Evolutionary conservation across 1,139 yeast genomes (phyloP), one percentile per base, ranked within the genome.

Genomic region (Candida sanyaensis): DNA sequence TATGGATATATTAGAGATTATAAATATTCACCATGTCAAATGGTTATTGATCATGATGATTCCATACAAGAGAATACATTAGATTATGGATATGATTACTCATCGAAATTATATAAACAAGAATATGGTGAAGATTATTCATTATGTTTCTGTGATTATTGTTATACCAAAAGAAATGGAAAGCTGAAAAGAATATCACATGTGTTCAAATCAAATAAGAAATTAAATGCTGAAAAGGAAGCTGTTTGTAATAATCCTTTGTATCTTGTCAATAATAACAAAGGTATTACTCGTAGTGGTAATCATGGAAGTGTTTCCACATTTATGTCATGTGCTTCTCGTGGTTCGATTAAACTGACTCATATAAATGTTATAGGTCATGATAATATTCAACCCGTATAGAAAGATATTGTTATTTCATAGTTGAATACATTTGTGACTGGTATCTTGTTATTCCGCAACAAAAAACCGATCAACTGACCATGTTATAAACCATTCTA

Each of bases 1-100:
- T 45, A 41, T 17, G 53, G 53, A 26, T 72, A 73, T 51, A 57
- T 59, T 41, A 43, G 54, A 2, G 62, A 59, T 44, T 64, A 67
- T 42, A 43, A 48, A 28, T 37, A 40, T 5, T 40, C 24, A 5
- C 33, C 41, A 8, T 45, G 52, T n/a, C 54, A 52, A 2, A 40
- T 40, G 10, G 44, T 56, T 3, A 50, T 61, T 30, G 57, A 54
- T 42, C 62, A 58, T 43, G 47, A 54, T 41, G 59, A 57, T 42
- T 50, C 49, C 37, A 41, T 57, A 26, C 56, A 55, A 9, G 53
- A 52, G 38, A 39, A 37, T 10, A 40, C 42, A 27, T 36, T 56
- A 11, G 49, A 51, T 34, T 23, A 34, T 17, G 42, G 46, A 4
- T 61, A 54, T 44, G 55, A 47, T 31, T 36, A 27, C 5, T 60